Conservation (phyloP, 305 asterid genomes). For the Stenogyne calaminthoides region DNA sequence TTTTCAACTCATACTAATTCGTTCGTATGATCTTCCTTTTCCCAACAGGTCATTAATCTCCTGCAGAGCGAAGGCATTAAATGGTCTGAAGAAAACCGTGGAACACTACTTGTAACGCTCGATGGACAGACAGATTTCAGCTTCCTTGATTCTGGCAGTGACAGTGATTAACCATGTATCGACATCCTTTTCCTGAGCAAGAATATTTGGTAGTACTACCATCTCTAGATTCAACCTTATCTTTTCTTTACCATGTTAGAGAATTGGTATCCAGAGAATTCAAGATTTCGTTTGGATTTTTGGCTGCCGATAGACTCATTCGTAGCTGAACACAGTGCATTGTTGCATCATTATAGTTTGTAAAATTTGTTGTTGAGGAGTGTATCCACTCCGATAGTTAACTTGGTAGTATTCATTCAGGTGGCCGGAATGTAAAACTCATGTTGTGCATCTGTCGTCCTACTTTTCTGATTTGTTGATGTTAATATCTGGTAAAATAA, state of each 20-base stretch:
- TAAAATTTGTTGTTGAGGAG: background rate
- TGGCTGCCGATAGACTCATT: slow-evolving; percentile 5
- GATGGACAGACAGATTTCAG: slow-evolving; percentile 62
- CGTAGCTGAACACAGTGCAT: slow-evolving; percentile 21
- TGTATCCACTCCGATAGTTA: background rate
- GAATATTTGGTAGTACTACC: slow-evolving; percentile 4
- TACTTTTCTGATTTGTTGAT: background rate
- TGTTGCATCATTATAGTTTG: slow-evolving; percentile 6
- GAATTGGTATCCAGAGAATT: slow-evolving; percentile 9
- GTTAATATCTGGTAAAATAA: background rate
- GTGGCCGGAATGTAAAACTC: background rate
- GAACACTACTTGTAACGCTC: slow-evolving; percentile 74
- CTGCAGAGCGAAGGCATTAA: slow-evolving; percentile 64
- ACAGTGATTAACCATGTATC: slow-evolving; percentile 46
- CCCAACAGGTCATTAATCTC: slow-evolving; percentile 65
- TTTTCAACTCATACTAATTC: background rate
- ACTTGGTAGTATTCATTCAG: background rate
- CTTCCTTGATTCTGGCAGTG: slow-evolving; percentile 68
- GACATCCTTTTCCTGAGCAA: background rate
- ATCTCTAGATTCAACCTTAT: slow-evolving; percentile 17
- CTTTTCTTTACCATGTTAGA: slow-evolving; percentile 24
- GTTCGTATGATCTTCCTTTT: slow-evolving; percentile 11
- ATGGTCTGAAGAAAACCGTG: slow-evolving; percentile 82
- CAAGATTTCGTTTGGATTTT: slow-evolving; percentile 17
- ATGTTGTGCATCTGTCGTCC: background rate